Evolutionary conservation across 208 protist species (phyloP).

Genomic region (Herpetomonas samuelpessoai): DNA sequence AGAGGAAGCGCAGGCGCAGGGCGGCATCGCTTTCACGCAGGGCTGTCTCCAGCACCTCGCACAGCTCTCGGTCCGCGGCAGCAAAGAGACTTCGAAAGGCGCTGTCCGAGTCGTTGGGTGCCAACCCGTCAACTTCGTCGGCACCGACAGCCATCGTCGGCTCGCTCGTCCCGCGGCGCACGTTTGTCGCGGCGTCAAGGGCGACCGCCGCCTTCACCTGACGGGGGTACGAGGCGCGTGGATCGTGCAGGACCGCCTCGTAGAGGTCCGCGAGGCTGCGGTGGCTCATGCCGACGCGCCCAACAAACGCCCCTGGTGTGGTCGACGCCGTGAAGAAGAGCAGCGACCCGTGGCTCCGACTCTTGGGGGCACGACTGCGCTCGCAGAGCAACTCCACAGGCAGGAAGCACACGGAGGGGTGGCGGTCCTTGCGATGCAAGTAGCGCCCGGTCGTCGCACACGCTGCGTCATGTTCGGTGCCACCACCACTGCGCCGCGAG

Average conservation of each 20-base stretch:
- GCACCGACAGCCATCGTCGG: too few species aligned
- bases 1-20: conserved; percentile 30
- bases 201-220: conserved; percentile 5
- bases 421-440: conserved; percentile 24
- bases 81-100: neutral
- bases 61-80: conserved; percentile 33
- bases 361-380: conserved; percentile 31
- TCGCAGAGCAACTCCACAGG: conserved; percentile 27
- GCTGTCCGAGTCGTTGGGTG: neutral
- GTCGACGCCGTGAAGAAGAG: too few species aligned
- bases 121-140: neutral
- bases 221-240: neutral
- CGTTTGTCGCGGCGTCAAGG: neutral
- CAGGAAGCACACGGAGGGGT: conserved; percentile 23
- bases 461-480: neutral
- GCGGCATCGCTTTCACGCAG: conserved; percentile 29
- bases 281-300: neutral
- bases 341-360: too few species aligned
- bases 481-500: neutral
- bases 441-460: neutral
- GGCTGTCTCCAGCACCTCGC: conserved; percentile 22
- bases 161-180: neutral
- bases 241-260: neutral
- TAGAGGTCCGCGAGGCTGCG: neutral
- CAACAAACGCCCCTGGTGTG: neutral